phyloP scores from a whole-genome alignment of 2,329 filamentous ascomycete species.

The Sporothrix phasma region DNA sequence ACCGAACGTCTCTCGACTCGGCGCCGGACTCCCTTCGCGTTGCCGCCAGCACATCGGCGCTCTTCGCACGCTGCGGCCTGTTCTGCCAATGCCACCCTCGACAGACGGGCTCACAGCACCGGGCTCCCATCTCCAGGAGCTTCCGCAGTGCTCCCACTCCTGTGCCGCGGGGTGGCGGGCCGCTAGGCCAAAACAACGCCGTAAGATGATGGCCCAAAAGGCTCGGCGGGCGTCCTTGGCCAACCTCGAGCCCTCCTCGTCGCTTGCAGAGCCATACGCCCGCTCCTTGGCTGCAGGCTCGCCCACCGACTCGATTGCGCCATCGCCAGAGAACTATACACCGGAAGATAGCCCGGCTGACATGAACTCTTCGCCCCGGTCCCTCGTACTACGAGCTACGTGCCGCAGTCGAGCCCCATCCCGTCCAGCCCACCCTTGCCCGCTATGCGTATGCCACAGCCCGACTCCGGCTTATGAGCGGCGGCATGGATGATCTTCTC shows the following conservation, averaged over 20 bases:
- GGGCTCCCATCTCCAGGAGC: conserved; percentile 53
- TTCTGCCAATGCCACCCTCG: conserved; percentile 37
- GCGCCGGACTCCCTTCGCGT: conserved; percentile 74
- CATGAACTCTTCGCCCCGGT: conserved; percentile 88
- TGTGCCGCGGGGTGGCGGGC: conserved; percentile 42
- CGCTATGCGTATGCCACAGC: conserved; percentile 49
- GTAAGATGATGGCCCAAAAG: conserved; percentile 35
- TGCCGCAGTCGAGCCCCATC: conserved; percentile 48
- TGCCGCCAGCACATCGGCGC: conserved; percentile 83
- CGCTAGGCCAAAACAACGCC: conserved; percentile 22
- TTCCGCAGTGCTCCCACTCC: conserved; percentile 72
- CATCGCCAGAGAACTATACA: conserved; percentile 41
- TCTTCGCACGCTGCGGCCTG: conserved; percentile 71
- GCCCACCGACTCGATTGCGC: conserved; percentile 41
- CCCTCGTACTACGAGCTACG: conserved; percentile 48
- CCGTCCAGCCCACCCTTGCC: conserved; percentile 73
- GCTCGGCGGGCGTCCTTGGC: conserved; percentile 47
- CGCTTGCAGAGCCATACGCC: conserved; percentile 26
- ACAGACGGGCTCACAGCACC: conserved; percentile 27
- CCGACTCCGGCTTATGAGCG: conserved; percentile 78
- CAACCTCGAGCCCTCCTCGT: conserved; percentile 26
- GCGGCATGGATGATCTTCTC: conserved; percentile 54
- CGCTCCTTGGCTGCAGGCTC: conserved; percentile 43
- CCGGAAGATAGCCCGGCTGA: conserved; percentile 64
- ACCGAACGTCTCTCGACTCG: conserved; percentile 57